These are phyloP conservation scores for Raphanus sativus DNA, from an alignment of 345 rosid species.

Conservation along the genomic window DNA sequence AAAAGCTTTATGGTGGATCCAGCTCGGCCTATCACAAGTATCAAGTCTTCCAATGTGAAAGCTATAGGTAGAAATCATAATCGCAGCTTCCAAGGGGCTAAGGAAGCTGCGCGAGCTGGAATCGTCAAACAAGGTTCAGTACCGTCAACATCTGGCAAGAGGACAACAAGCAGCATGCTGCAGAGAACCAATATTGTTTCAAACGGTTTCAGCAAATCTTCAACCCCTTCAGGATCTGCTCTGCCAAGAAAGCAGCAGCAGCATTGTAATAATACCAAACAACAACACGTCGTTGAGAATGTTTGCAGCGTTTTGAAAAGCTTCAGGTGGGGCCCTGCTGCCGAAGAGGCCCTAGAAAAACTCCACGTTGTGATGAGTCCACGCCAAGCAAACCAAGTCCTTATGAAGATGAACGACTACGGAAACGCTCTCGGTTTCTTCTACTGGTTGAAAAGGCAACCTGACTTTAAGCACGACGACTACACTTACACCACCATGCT, in stretches of 20 bases:
- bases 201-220: constrained; percentile 42
- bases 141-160: constrained; percentile 49
- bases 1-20: constrained; percentile 64
- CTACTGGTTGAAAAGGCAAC: constrained; percentile 69
- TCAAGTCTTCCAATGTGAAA: constrained; percentile 58
- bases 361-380: constrained; percentile 58
- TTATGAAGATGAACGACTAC: constrained; percentile 78
- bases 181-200: constrained; percentile 46
- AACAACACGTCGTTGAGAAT: constrained; percentile 51
- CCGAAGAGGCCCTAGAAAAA: constrained; percentile 67
- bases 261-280: constrained; percentile 36
- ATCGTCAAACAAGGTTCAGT: too few species aligned
- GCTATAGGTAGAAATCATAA: constrained; percentile 42
- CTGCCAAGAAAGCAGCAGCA: constrained; percentile 48
- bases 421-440: constrained; percentile 78
- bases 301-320: constrained; percentile 53
- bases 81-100: constrained; percentile 37
- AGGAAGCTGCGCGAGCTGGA: constrained; percentile 41
- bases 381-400: constrained; percentile 89
- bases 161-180: constrained; percentile 41
- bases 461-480: constrained; percentile 81
- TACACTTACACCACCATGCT: constrained; percentile 96
- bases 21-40: constrained; percentile 44
- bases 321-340: constrained; percentile 72
- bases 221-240: constrained; percentile 39